Evolutionary conservation across 169 alveolate species (phyloP), one percentile per base, ranked within the genome.

Genomic region (Eimeria acervulina): DNA sequence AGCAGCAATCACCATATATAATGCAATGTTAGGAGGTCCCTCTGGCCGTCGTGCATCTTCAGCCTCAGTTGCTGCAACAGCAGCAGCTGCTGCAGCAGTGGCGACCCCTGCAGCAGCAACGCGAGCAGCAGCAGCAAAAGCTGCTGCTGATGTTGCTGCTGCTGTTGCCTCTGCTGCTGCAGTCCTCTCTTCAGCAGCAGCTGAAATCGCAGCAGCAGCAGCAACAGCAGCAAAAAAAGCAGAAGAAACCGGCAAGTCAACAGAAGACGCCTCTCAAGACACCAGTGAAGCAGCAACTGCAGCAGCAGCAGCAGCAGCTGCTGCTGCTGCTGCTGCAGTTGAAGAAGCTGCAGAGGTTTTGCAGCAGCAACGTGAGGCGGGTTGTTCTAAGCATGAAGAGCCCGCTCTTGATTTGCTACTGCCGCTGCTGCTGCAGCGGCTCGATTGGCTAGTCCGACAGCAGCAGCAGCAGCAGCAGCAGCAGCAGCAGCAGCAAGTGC

Each of bases 351-450:
- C 68, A 17, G 68, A 55, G 21, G 21, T 55, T 55, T 0, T 7
- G 76, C 40, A 66, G 76, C 28, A 21, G 76, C 23, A 66, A 15
- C 76, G 8, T 23, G 13, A 66, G 10, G 76, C 38, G 31, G 15
- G 59, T 10, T 10, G 0, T 51, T 17, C 15, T 10, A 51, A 12
- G 0, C 2, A 51, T 51, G 68, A 55, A 23, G 3, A 17, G 21
- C 68, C 76, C 10, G 13, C 28, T 12, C 23, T 66, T 0, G 76
- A 66, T 23, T 17, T 66, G 76, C 76, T 66, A 28, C 76, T 66
- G 40, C 76, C 76, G 76, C 76, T 66, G 1, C 76, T 66, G 76
- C 76, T 66, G 76, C 76, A 66, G 76, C 76, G 23, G 31, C 76
- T 66, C 36, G 40, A 66, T 23, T 66, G 76, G 7, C 15, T 51